Evolutionary conservation across 768 basidiomycete species (phyloP).

Genomic region (Suillus paluster): DNA sequence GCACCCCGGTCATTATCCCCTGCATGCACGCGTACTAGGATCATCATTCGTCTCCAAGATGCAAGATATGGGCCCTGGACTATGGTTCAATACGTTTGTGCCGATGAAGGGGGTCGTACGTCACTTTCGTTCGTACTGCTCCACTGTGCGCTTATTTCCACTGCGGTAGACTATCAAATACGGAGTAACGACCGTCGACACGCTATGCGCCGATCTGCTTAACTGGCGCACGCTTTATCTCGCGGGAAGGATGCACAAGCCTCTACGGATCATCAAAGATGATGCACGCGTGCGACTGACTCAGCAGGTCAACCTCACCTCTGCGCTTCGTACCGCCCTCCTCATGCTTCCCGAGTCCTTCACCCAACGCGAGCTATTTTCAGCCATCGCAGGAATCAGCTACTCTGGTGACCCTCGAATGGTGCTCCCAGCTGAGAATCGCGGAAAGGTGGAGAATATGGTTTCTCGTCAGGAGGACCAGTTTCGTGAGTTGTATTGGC

Average conservation of each 20-base stretch:
- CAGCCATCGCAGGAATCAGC: constrained; percentile 82
- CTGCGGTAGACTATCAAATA: constrained; percentile 86
- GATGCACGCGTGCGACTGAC: constrained; percentile 91
- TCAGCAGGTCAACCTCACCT: constrained; percentile 91
- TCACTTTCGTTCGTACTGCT: constrained; percentile 21
- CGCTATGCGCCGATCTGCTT: constrained; percentile 85
- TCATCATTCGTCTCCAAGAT: constrained; percentile 79
- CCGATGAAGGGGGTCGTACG: constrained; percentile 84
- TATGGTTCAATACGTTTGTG: constrained; percentile 97
- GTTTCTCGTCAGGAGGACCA: constrained; percentile 80
- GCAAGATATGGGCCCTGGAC: constrained; percentile 78
- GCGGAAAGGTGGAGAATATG: constrained; percentile 92
- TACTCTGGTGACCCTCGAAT: constrained; percentile 94
- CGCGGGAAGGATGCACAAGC: constrained; percentile 97
- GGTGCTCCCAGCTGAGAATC: constrained; percentile 93
- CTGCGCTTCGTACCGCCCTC: constrained; percentile 88
- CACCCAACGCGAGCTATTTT: constrained; percentile 81
- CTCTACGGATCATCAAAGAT: constrained; percentile 89
- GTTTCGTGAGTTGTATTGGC: constrained; percentile 87
- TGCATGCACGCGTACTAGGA: constrained; percentile 85
- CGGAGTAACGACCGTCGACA: constrained; percentile 91
- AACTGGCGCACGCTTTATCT: constrained; percentile 95
- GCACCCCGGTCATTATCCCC: constrained; percentile 88
- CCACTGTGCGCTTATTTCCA: constrained; percentile 4
- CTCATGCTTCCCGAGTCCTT: constrained; percentile 85